Base-by-base conservation (phyloP, 805 yeast species). In the Ogataea neopini region DNA sequence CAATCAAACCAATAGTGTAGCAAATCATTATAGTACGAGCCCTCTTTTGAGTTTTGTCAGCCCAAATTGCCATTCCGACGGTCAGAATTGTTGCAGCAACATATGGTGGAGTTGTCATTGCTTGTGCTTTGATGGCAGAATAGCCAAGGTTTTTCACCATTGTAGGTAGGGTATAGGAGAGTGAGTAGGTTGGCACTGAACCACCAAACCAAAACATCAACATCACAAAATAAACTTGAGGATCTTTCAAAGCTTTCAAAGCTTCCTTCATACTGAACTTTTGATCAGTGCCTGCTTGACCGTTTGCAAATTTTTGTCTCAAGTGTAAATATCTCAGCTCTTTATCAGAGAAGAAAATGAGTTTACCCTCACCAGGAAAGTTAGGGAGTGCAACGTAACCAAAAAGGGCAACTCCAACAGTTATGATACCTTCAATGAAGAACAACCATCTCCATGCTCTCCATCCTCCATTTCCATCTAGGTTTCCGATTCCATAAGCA, bases 361-460 rank as follows among this genome's bases (percentile, higher is more conserved):
- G 25, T 19, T 48, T 51, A 15, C 45, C 55, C 23, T 53, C 57
- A 3, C 53, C 55, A 2, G 57, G 57, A 40, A 53, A 72, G 49
- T 68, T 70, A 17, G 76, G 76, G n/a, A 72, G 48, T 38, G 63
- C 52, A 41, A 66, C 54, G 42, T 62, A 63, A 3, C 68, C 59
- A 14, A 62, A 23, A 14, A 63, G 48, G 1, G 69, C 69, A 43
- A 66, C 63, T 5, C 62, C 65, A 40, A 73, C 52, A 8, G 78
- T 71, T 19, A 71, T 52, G 6, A 65, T 47, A 3, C 79, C 80
- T 52, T 79, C 83, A 36, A 79, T 67, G 32, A 77, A 64, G 56
- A 71, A 79, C 33, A 79, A 64, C 75, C 79, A 79, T 42, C 77
- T 63, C 80, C 80, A 76, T 14, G 79, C 77, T 20, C 64, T 70